These are phyloP conservation scores for Cutaneotrichosporon sp. DNA, from an alignment of 1,284 basidiomycete genomes.

Conservation along the genomic window DNA sequence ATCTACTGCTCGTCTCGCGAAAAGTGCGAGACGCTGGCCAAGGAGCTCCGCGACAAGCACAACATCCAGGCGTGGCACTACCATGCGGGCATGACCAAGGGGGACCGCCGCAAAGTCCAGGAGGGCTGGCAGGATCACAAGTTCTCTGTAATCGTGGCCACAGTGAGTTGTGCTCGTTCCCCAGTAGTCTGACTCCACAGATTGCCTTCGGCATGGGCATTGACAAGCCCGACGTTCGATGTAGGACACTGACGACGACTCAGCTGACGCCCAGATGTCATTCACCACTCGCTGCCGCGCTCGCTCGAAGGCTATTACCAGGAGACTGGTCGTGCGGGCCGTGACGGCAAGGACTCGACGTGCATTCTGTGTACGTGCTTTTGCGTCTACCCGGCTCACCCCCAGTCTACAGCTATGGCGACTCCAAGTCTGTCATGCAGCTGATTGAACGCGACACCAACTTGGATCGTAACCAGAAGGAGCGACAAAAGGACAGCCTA, in stretches of 20 bases:
- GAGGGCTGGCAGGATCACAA: conserved; percentile 68
- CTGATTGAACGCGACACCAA: conserved; percentile 56
- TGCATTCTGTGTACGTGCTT: conserved; percentile 56
- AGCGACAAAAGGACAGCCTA: conserved; percentile 57
- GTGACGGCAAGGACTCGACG: conserved; percentile 63
- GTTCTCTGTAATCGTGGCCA: conserved; percentile 84
- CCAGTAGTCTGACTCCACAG: conserved; percentile 42
- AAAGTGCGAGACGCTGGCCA: conserved; percentile 74
- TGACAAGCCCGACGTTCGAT: conserved; percentile 68
- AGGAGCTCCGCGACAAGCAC: conserved; percentile 56
- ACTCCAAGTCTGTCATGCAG: conserved; percentile 53
- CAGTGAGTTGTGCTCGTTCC: conserved; percentile 48
- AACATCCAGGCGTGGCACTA: conserved; percentile 71
- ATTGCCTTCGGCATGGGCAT: conserved; percentile 98
- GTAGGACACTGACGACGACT: conserved; percentile 44
- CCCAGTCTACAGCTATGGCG: conserved; percentile 55
- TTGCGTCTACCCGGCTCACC: conserved; percentile 25
- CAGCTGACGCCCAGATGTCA: conserved; percentile 57
- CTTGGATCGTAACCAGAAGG: conserved; percentile 53
- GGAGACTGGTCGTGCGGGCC: conserved; percentile 77
- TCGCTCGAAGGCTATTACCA: conserved; percentile 73
- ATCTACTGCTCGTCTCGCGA: conserved; percentile 74
- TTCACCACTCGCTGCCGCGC: conserved; percentile 66
- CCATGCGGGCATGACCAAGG: conserved; percentile 70
- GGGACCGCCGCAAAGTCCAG: conserved; percentile 64